A percentile compares a stretch with the other conserved stretches of the same genome.
phyloP scores from a whole-genome alignment of 2,329 filamentous ascomycete species.

The Colletotrichum neosansevieriae region DNA sequence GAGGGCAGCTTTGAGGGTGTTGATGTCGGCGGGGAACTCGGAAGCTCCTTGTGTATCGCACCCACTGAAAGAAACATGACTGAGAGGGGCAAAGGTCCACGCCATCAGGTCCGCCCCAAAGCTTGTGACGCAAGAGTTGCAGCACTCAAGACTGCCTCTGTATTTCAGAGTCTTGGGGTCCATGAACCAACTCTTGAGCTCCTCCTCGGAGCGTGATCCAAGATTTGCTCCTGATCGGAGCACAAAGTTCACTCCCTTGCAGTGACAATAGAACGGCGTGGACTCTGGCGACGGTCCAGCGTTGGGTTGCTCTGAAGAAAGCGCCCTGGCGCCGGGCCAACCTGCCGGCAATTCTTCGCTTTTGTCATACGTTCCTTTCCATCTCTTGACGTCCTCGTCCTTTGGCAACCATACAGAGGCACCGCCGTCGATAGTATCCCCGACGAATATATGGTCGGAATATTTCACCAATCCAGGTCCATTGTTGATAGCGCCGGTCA shows the following conservation, averaged over 20 bases:
- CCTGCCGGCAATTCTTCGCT: slow-evolving; percentile 47
- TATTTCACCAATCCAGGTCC: slow-evolving; percentile 49
- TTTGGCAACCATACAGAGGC: slow-evolving; percentile 59
- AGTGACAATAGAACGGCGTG: slow-evolving; percentile 58
- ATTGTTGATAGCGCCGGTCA: slow-evolving; percentile 55
- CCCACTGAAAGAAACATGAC: slow-evolving; percentile 51
- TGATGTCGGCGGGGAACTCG: slow-evolving; percentile 47
- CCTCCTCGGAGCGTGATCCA: slow-evolving; percentile 44
- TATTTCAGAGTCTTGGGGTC: slow-evolving; percentile 57
- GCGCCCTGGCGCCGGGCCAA: slow-evolving; percentile 45
- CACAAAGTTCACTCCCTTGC: slow-evolving; percentile 58
- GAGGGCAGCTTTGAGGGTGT: slow-evolving; percentile 52
- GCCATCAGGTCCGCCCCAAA: slow-evolving; percentile 57
- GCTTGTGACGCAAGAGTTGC: slow-evolving; percentile 60
- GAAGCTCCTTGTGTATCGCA: slow-evolving; percentile 6
- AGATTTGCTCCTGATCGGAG: slow-evolving; percentile 49
- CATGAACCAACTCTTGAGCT: slow-evolving; percentile 55
- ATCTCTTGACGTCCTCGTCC: slow-evolving; percentile 45
- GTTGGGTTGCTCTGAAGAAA: slow-evolving; percentile 34
- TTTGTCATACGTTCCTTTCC: slow-evolving; percentile 42
- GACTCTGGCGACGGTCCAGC: slow-evolving; percentile 32
- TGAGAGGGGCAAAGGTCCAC: slow-evolving; percentile 59
- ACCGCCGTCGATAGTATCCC: slow-evolving; percentile 66
- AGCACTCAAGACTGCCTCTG: slow-evolving; percentile 56
- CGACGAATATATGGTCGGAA: slow-evolving; percentile 57